A percentile compares a stretch with the other conserved stretches of the same genome.
phyloP scores from a whole-genome alignment of 225 moss, liverwort and hornwort genomes.

The Neckera pumila region DNA sequence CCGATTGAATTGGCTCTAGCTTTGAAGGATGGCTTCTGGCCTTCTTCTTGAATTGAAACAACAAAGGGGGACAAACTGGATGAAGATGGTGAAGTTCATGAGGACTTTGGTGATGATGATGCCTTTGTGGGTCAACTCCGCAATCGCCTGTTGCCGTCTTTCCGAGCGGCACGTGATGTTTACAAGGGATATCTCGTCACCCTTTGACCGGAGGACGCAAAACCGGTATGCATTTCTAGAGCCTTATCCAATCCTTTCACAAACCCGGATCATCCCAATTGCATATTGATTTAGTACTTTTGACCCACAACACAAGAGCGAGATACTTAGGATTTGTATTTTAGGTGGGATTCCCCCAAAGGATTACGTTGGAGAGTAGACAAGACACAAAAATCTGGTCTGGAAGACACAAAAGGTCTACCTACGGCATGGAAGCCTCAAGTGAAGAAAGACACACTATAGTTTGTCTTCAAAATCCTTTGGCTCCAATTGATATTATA shows the following conservation, averaged over 20 bases:
- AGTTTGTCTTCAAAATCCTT: no score
- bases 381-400: fast-evolving
- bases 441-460: no score
- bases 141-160: neutral
- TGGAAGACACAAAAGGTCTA: fast-evolving
- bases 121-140: neutral
- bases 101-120: fast-evolving
- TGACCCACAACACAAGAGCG: fast-evolving
- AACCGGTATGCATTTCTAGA: no score
- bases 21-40: neutral
- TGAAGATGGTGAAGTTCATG: fast-evolving
- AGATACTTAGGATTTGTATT: fast-evolving
- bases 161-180: fast-evolving
- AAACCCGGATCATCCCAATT: no score
- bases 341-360: fast-evolving
- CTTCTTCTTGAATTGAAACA: fast-evolving
- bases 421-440: no score
- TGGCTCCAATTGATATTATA: fast-evolving
- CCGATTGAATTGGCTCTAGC: fast-evolving
- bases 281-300: no score
- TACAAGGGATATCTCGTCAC: fast-evolving
- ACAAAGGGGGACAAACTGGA: fast-evolving
- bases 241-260: no score
- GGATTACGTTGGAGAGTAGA: no score
- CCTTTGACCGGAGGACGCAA: fast-evolving